Conservation (phyloP, 2,329 filamentous ascomycete genomes). For the Pseudogymnoascus sp. region DNA sequence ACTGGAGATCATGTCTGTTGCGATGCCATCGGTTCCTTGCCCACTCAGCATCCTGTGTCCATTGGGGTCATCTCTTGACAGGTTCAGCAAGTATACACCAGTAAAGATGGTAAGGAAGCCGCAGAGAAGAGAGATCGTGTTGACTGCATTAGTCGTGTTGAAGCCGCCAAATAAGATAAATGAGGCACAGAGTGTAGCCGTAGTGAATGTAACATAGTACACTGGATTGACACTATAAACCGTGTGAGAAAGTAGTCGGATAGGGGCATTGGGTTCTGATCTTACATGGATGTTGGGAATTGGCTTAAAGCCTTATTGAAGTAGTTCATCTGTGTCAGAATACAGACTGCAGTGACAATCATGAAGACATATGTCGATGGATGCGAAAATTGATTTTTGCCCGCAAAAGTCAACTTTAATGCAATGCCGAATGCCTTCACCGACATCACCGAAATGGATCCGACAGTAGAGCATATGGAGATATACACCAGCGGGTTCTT, state of each 20-base stretch:
- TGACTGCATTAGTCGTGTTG: constrained; percentile 87
- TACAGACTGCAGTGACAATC: constrained; percentile 87
- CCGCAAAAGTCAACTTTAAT: constrained; percentile 85
- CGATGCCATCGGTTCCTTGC: constrained; percentile 65
- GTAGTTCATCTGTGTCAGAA: constrained; percentile 99
- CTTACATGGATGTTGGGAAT: constrained; percentile 95
- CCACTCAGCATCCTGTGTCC: constrained; percentile 60
- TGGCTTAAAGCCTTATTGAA: constrained; percentile 98
- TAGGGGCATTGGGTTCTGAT: constrained; percentile 17
- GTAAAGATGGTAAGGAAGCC: constrained; percentile 94
- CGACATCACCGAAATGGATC: constrained; percentile 97
- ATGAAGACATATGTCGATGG: constrained; percentile 97
- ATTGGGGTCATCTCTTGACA: constrained; percentile 87
- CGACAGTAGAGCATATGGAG: constrained; percentile 95
- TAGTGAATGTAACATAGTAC: constrained; percentile 97
- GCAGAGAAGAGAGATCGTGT: constrained; percentile 84
- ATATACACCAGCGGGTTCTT: constrained; percentile 95
- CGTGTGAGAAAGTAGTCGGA: not conserved
- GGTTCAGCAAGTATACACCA: constrained; percentile 89
- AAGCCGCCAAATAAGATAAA: constrained; percentile 96
- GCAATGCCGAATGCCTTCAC: constrained; percentile 98
- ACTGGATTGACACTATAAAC: constrained; percentile 57
- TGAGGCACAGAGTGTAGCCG: constrained; percentile 84
- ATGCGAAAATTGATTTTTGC: constrained; percentile 91
- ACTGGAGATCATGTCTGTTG: constrained; percentile 84